Base-by-base conservation (phyloP, 78 protist genomes). In the Trichosphaerium sp. region DNA sequence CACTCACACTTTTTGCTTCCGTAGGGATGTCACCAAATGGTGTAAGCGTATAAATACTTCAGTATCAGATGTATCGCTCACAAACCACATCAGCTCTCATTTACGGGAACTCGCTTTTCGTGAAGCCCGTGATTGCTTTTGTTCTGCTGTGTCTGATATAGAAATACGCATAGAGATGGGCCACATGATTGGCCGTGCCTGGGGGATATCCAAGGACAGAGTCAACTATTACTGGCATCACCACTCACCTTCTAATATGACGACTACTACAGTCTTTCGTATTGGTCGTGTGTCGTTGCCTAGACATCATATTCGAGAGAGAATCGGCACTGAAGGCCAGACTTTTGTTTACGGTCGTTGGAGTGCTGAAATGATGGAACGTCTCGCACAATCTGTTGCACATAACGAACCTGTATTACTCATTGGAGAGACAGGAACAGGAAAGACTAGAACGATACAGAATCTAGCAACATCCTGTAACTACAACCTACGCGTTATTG, bases 341-440 rank as follows among this genome's bases (percentile, higher is more conserved):
- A n/a, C n/a, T n/a, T n/a, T n/a, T n/a, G n/a, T n/a, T n/a, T n/a
- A n/a, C n/a, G n/a, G n/a, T n/a, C n/a, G n/a, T n/a, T n/a, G n/a
- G n/a, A n/a, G n/a, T n/a, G n/a, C n/a, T n/a, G n/a, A n/a, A n/a
- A n/a, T 89, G 11, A 25, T 92, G 51, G 98, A 95, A 55, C 74
- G 78, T 37, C 31, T 96, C 2, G 85, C 92, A 1, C 85, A 72
- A 3, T 65, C 87, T 41, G 89, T 92, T 65, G 28, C 35, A 21
- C 14, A 37, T 47, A 31, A n/a, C 52, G 99, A 96, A 83, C 88
- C 97, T 0, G 84, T 84, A 43, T 74, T 91, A 35, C 80, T 96
- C 29, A 82, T 82, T 32, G 97, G 97, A 31, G 97, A 92, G 58
- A 92, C 97, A 32, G 99, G 99, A 32, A 75, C 82, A 0, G 99